phyloP scores from a whole-genome alignment of 108 stramenopile species.

The Skeletonema potamos region DNA sequence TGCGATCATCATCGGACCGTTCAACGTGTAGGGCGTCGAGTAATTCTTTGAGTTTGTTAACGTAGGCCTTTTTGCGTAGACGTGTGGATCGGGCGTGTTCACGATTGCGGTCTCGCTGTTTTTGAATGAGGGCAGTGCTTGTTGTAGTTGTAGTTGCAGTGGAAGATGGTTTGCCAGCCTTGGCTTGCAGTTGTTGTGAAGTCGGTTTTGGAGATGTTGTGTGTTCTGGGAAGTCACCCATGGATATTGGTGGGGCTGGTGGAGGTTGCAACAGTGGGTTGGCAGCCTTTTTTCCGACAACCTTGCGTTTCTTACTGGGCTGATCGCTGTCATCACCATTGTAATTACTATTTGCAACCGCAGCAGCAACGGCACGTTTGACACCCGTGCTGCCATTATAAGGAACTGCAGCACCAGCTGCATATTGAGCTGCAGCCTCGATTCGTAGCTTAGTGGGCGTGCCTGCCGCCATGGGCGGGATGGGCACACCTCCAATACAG shows the following conservation, averaged over 20 bases:
- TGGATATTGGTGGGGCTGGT: not conserved
- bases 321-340: not conserved
- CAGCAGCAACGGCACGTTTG: not conserved
- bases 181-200: not conserved
- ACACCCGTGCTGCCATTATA: not conserved
- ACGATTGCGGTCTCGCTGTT: conserved; percentile 87
- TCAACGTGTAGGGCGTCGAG: conserved; percentile 83
- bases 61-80: conserved; percentile 94
- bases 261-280: not conserved
- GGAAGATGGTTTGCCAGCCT: not conserved
- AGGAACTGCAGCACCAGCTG: not conserved
- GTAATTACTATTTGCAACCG: not conserved
- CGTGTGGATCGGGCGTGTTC: conserved; percentile 95
- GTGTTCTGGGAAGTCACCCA: not conserved
- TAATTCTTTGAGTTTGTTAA: conserved; percentile 88
- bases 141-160: not conserved
- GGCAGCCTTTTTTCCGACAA: not conserved
- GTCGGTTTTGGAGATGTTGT: not conserved
- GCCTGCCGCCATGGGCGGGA: not conserved
- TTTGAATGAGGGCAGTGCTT: conserved; percentile 55
- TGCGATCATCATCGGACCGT: conserved; percentile 75
- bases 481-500: not conserved
- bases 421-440: not conserved
- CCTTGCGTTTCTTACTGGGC: not conserved
- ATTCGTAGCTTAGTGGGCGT: not conserved